phyloP scores from a whole-genome alignment of 2,329 filamentous ascomycete genomes.

The Paecilomyces dactylethromorphus region DNA sequence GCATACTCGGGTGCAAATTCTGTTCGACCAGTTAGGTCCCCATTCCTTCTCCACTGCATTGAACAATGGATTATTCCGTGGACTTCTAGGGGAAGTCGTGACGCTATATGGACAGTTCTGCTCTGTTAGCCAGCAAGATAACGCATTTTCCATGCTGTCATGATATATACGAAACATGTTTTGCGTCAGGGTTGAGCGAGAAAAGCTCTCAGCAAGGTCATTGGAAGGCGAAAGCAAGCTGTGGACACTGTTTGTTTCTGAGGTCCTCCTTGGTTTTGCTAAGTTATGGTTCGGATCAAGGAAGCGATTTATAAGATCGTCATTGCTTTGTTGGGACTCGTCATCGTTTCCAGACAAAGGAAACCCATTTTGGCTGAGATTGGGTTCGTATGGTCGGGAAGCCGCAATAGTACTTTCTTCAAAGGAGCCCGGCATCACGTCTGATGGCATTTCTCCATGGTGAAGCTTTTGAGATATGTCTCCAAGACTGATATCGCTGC shows the following conservation, averaged over 20 bases:
- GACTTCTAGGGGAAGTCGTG: slow-evolving; percentile 1
- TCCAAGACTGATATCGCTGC: neutral
- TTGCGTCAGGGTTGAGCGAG: slow-evolving; percentile 30
- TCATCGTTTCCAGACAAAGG: neutral
- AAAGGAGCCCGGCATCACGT: neutral
- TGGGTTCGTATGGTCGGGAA: neutral
- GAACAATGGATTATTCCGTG: neutral
- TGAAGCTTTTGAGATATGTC: neutral
- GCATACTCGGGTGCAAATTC: slow-evolving; percentile 39
- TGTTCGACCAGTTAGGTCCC: slow-evolving; percentile 35
- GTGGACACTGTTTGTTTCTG: neutral
- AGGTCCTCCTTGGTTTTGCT: neutral
- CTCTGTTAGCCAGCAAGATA: slow-evolving; percentile 40
- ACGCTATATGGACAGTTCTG: slow-evolving; percentile 38
- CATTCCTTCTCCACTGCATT: slow-evolving; percentile 18
- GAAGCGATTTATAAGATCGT: neutral
- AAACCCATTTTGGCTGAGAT: neutral
- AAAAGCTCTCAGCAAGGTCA: slow-evolving; percentile 25
- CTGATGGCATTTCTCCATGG: neutral
- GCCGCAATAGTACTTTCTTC: neutral
- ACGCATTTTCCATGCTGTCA: slow-evolving; percentile 38
- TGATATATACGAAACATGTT: slow-evolving; percentile 38
- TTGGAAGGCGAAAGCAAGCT: neutral
- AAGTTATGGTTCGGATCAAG: neutral
- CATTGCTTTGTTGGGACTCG: neutral